phyloP scores from a whole-genome alignment of 345 rosid genomes.

The Pistacia integerrima region DNA sequence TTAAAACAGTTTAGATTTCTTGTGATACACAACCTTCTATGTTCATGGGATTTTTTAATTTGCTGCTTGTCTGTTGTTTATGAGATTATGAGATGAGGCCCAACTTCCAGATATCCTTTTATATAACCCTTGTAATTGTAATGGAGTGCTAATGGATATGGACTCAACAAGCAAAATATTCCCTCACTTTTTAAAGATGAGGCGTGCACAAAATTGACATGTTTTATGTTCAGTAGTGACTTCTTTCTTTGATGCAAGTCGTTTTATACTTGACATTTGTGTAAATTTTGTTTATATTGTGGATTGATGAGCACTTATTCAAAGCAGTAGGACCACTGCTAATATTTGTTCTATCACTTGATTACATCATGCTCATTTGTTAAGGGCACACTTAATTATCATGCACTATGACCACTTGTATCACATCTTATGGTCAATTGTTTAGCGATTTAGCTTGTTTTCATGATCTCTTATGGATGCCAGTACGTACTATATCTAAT shows the following conservation, averaged over 20 bases:
- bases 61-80: background rate
- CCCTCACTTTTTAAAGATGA: background rate
- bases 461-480: conserved; percentile 2
- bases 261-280: background rate
- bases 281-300: background rate
- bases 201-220: background rate
- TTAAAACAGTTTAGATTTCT: background rate
- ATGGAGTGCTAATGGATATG: background rate
- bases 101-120: background rate
- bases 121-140: background rate
- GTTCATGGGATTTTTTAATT: background rate
- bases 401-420: background rate
- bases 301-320: background rate
- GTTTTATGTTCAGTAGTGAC: background rate
- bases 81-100: background rate
- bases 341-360: background rate
- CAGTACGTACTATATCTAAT: background rate
- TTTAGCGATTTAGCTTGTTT: background rate
- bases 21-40: background rate
- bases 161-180: background rate
- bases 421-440: background rate
- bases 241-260: conserved; percentile 4
- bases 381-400: conserved; percentile 2
- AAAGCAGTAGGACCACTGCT: background rate
- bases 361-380: background rate